Conservation (phyloP, 2,329 filamentous ascomycete genomes). For the Aspergillus viridinutans region DNA sequence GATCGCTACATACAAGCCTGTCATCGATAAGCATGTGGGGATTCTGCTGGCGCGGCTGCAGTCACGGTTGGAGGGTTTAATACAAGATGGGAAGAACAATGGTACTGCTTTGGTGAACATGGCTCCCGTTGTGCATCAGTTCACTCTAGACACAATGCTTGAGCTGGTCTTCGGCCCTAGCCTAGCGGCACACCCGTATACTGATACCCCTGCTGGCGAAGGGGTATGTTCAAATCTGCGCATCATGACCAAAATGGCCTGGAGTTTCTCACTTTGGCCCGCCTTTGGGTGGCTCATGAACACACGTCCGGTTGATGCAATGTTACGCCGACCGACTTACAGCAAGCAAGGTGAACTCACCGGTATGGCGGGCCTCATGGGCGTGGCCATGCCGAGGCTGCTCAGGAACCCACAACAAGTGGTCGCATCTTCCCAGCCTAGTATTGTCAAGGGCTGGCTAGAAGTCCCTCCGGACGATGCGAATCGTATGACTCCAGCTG, state of each 20-base stretch:
- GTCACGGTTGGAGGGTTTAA: background rate
- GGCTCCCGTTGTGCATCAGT: conserved; percentile 11
- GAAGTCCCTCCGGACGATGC: conserved; percentile 9
- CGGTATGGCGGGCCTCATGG: conserved; percentile 6
- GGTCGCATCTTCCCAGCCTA: conserved; percentile 2
- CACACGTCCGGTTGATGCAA: conserved; percentile 1
- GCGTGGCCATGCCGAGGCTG: conserved; percentile 4
- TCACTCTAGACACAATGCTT: conserved; percentile 11
- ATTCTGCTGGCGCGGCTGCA: conserved; percentile 8
- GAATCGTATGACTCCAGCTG: conserved; percentile 10
- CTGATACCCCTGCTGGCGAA: conserved; percentile 4
- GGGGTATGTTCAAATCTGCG: conserved; percentile 7
- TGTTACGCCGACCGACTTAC: conserved; percentile 2
- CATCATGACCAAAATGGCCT: conserved; percentile 10
- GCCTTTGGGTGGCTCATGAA: conserved; percentile 15
- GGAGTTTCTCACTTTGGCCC: conserved; percentile 14
- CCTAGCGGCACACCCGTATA: conserved; percentile 10
- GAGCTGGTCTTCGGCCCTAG: conserved; percentile 15
- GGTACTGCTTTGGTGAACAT: conserved; percentile 6
- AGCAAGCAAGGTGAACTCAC: conserved; percentile 1
- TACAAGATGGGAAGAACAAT: background rate
- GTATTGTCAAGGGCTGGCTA: conserved; percentile 14
- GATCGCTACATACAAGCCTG: conserved; percentile 7
- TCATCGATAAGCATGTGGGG: conserved; percentile 11
- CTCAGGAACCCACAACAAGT: conserved; percentile 3